phyloP scores from a whole-genome alignment of 768 basidiomycete species.

The Saitozyma podzolica region DNA sequence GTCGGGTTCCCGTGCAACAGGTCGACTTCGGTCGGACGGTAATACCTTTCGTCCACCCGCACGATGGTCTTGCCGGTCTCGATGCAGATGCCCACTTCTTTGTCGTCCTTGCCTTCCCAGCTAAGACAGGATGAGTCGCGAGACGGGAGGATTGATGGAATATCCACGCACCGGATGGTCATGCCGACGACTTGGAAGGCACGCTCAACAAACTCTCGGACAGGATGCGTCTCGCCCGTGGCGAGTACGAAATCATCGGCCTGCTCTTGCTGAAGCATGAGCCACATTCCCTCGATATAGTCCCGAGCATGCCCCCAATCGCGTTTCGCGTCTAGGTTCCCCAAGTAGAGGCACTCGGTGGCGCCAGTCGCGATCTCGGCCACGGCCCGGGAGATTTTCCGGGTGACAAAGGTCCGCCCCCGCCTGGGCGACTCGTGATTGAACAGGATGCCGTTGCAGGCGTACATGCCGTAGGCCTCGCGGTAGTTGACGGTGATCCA shows the following conservation, averaged over 20 bases:
- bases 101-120: slow-evolving; percentile 19
- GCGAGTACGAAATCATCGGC: slow-evolving; percentile 70
- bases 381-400: slow-evolving; percentile 88
- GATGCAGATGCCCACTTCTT: slow-evolving; percentile 58
- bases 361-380: slow-evolving; percentile 90
- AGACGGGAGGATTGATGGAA: neutral
- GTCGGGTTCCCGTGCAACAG: slow-evolving; percentile 82
- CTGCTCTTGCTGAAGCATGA: slow-evolving; percentile 78
- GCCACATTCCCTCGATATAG: slow-evolving; percentile 98
- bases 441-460: slow-evolving; percentile 95
- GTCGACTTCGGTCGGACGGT: slow-evolving; percentile 96
- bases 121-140: neutral
- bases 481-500: slow-evolving; percentile 57
- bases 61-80: slow-evolving; percentile 73
- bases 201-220: slow-evolving; percentile 89
- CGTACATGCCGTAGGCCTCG: slow-evolving; percentile 94
- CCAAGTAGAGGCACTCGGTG: slow-evolving; percentile 85
- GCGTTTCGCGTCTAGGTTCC: slow-evolving; percentile 89
- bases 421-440: slow-evolving; percentile 96
- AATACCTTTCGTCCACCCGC: slow-evolving; percentile 82
- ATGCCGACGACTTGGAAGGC: slow-evolving; percentile 73
- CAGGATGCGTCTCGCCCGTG: slow-evolving; percentile 84
- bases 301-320: slow-evolving; percentile 86
- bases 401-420: slow-evolving; percentile 91
- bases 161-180: slow-evolving; percentile 56